These are phyloP conservation scores for Backusella liffmaniae DNA, from an alignment of 192 early-diverging fungal genomes.

Conservation along the genomic window DNA sequence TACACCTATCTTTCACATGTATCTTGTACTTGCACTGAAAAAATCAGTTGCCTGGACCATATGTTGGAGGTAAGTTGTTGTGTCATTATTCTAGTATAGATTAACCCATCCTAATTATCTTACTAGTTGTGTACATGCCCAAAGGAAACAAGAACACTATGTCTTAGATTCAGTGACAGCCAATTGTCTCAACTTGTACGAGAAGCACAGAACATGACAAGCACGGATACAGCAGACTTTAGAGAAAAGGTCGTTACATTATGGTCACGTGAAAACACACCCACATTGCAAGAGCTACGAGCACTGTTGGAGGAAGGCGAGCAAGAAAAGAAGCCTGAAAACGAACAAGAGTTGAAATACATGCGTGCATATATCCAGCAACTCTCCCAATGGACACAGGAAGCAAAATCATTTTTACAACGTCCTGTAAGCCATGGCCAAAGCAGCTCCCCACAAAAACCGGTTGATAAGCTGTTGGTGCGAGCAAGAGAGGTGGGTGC, in stretches of 20 bases:
- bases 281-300: slow-evolving; percentile 22
- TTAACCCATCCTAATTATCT: background rate
- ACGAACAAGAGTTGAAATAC: background rate
- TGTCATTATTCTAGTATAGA: background rate
- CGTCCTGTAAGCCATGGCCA: background rate
- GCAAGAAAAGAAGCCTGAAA: background rate
- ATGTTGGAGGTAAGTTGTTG: slow-evolving; percentile 30
- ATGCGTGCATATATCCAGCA: background rate
- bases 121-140: slow-evolving; percentile 40
- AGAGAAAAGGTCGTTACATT: slow-evolving; percentile 25
- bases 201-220: background rate
- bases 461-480: background rate
- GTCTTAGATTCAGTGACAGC: slow-evolving; percentile 37
- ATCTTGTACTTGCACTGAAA: slow-evolving; percentile 55
- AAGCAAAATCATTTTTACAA: background rate
- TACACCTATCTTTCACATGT: slow-evolving; percentile 74
- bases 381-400: background rate
- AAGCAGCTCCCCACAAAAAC: background rate
- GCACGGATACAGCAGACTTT: background rate
- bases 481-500: background rate
- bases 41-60: slow-evolving; percentile 67
- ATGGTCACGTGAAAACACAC: slow-evolving; percentile 32
- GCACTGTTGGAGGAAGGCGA: background rate
- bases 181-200: slow-evolving; percentile 29
- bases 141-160: slow-evolving; percentile 30